Percentiles rank a stretch among this genome's conserved stretches.
These are phyloP conservation scores for Kitagawia praeruptora DNA, from an alignment of 129 eudicot genomes.

Conservation along the genomic window DNA sequence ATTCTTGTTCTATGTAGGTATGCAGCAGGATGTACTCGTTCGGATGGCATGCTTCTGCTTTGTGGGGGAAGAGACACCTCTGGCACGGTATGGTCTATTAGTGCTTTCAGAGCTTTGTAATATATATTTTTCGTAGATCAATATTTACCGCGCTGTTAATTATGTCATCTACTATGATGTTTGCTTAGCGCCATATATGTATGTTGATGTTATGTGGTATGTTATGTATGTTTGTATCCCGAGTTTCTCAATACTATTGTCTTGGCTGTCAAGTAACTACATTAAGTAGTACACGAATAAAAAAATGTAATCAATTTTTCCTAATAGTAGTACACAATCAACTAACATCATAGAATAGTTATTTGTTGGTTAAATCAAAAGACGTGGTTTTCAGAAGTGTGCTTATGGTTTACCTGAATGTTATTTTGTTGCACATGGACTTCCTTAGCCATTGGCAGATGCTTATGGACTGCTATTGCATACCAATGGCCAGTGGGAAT, in stretches of 20 bases:
- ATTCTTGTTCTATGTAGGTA: constrained; percentile 43
- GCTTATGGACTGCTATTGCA: constrained; percentile 98
- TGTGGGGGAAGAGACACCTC: constrained; percentile 97
- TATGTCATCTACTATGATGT: not conserved
- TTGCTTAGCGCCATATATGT: not conserved
- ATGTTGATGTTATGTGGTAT: not conserved
- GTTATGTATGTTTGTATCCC: not conserved
- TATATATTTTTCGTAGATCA: not conserved
- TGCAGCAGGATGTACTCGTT: constrained; percentile 89
- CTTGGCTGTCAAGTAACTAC: no score
- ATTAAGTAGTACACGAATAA: no score
- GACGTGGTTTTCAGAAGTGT: not conserved
- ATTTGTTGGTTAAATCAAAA: not conserved
- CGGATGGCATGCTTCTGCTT: constrained; percentile 97
- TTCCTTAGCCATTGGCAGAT: constrained; percentile 79
- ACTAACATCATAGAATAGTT: not conserved
- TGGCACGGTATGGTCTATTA: constrained; percentile 55
- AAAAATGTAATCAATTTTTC: no score
- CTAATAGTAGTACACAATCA: no score
- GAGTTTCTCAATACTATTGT: not conserved
- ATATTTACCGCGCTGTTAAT: not conserved
- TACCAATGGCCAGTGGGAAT: constrained; percentile 97
- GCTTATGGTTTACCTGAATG: constrained; percentile 5
- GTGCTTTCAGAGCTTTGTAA: not conserved
- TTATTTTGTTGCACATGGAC: constrained; percentile 10